A percentile compares a stretch with the other conserved stretches of the same genome.
These are phyloP conservation scores for Hymenoscyphus fraxineus DNA, from an alignment of 2,329 filamentous ascomycete genomes.

Conservation along the genomic window DNA sequence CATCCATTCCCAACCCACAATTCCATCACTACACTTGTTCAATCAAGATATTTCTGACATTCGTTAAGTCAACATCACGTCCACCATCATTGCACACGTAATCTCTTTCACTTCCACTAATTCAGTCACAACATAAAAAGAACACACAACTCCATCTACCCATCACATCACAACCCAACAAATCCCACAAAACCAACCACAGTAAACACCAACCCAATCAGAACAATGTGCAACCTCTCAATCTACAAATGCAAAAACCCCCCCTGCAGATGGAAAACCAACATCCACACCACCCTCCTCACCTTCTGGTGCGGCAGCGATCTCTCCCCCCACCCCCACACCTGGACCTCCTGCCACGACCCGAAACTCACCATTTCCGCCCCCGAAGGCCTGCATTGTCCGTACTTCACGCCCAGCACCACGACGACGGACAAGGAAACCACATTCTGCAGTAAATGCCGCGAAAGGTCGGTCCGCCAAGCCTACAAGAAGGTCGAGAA, in stretches of 20 bases:
- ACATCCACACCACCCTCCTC: not conserved
- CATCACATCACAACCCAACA: not conserved
- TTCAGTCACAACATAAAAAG: too few relatives aligned
- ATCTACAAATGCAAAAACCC: not conserved
- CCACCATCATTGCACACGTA: not conserved
- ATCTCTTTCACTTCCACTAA: too few relatives aligned
- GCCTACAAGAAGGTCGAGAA: not conserved
- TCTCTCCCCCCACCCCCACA: not conserved
- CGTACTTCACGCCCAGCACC: not conserved
- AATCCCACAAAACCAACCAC: not conserved
- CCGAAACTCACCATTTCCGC: not conserved
- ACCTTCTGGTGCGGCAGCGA: not conserved
- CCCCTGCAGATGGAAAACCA: not conserved
- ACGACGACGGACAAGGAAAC: not conserved
- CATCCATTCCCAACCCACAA: not conserved
- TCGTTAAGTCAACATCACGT: not conserved
- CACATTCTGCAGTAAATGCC: not conserved
- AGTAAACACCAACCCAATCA: too few relatives aligned
- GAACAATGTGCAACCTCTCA: conserved; percentile 1
- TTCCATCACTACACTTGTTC: not conserved
- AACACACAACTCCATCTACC: not conserved
- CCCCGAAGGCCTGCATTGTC: not conserved
- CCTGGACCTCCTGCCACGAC: not conserved
- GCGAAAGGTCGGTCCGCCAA: not conserved
- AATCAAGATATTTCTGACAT: not conserved